Base-by-base conservation (phyloP, 2,329 filamentous ascomycete species). In the Venturia aucupariae region DNA sequence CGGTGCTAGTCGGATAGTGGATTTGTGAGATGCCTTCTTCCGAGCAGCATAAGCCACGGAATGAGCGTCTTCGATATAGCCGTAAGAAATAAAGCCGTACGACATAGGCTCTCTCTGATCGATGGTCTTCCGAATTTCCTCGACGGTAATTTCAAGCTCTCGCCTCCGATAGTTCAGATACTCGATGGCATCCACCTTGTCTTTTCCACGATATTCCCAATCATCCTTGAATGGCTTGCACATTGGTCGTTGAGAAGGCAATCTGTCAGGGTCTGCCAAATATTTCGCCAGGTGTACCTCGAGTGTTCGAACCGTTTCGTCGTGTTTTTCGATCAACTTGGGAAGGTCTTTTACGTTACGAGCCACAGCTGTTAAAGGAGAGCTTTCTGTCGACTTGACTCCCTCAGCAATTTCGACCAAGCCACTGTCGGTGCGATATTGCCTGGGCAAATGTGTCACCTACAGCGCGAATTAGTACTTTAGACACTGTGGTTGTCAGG, bases 81-180 rank as follows among this genome's bases (percentile, higher is more conserved):
- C 86, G 77, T 94, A 99, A 70, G 91, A 97, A 11, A 93, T 92
- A 73, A 99, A 99, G 0, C 94, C 94, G 72, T 92, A 99, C 8
- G 59, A 41, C 42, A 61, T 42, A 4, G 59, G 11, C 15, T 61
- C 59, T 30, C 42, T 61, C n/a, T 41, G 42, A 19, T 92, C 88
- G 11, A 97, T 86, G 0, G 86, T 86, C 48, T 86, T 83, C 15
- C 94, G 86, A 1, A 92, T 88, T 67, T 94, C 86, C 72, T 89
- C 90, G 75, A 99, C 92, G 72, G 95, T 86, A 15, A 86, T 75
- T 73, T 97, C 93, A 42, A 99, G 81, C 61, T 87, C 82, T 68
- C 86, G 86, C 72, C 99, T 97, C n/a, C 92, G 87, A 63, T 88
- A 84, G 0, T 92, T 95, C 63, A 96, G 80, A 71, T 96, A 97